These are phyloP conservation scores for Dacryopinax spathularia DNA, from an alignment of 768 basidiomycete genomes.

Conservation along the genomic window DNA sequence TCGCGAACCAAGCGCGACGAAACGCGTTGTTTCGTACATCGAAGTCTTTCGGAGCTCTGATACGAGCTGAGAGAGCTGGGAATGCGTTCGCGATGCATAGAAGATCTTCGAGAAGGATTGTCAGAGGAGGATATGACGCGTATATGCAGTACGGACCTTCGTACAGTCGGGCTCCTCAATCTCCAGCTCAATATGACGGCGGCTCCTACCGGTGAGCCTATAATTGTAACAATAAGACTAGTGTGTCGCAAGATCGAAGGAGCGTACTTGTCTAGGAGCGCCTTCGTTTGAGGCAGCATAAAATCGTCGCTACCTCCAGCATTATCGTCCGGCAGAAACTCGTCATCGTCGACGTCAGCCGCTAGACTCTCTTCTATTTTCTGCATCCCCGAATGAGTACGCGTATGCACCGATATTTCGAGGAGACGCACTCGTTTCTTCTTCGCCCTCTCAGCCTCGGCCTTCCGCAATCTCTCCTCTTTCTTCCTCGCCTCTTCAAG, in stretches of 20 bases:
- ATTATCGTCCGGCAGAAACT: slow-evolving; percentile 56
- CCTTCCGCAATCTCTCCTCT: slow-evolving; percentile 42
- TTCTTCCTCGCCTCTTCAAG: slow-evolving; percentile 46
- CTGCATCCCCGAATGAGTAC: background rate
- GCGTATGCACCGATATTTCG: background rate
- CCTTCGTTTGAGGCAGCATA: slow-evolving; percentile 62
- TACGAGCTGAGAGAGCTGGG: slow-evolving; percentile 81
- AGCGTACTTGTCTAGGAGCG: slow-evolving; percentile 61
- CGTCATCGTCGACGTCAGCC: slow-evolving; percentile 39
- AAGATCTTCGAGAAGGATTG: slow-evolving; percentile 40
- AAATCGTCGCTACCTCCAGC: slow-evolving; percentile 33
- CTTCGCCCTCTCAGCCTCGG: slow-evolving; percentile 31
- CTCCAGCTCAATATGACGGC: background rate
- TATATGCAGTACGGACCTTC: slow-evolving; percentile 18
- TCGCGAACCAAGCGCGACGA: slow-evolving; percentile 78
- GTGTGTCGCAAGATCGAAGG: background rate
- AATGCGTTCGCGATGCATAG: slow-evolving; percentile 91
- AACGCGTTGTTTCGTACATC: slow-evolving; percentile 30
- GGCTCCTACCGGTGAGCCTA: slow-evolving; percentile 4
- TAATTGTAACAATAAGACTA: background rate
- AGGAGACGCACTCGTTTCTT: slow-evolving; percentile 44
- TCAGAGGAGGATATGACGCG: background rate
- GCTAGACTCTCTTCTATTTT: slow-evolving; percentile 19
- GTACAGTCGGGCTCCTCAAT: slow-evolving; percentile 46
- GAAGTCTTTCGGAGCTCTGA: slow-evolving; percentile 65